Base-by-base conservation (phyloP, 208 protist genomes). In the Herpetomonas samuelpessoai region DNA sequence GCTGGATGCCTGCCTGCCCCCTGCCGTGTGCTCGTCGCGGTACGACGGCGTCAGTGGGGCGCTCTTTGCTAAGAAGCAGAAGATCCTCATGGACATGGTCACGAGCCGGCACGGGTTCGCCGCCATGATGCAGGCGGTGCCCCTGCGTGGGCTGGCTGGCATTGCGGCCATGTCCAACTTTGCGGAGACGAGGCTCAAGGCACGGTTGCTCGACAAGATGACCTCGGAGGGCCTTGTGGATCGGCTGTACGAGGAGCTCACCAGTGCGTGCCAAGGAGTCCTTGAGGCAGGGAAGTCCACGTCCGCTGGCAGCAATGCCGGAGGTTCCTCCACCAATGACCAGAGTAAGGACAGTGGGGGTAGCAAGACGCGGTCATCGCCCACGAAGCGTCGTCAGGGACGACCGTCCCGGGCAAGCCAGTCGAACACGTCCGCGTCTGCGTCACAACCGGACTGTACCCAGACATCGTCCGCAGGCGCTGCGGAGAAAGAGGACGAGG, bases 1-100 rank as follows among this genome's bases (percentile, higher is more conserved):
- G 16, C 71, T 96, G n/a, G 90, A 96, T 63, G 83, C 68, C n/a
- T 86, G 83, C 6, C 74, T 96, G 6, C 90, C 90, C 10, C 90
- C 90, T 2, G 73, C 90, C 12, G 90, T 96, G 35, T 96, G 90
- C 67, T 96, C 90, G 38, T 54, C 76, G 1, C 83, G 83, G 51
- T 96, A 92, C 68, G 90, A 93, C 53, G 90, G 84, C 48, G 65
- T 96, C 9, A 30, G 61, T 18, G 67, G 54, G 30, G 64, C 74
- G 3, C 57, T 93, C 25, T 55, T 60, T n/a, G 74, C 86, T 39
- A 83, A 84, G 57, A 95, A 95, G 71, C 67, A 79, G 25, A 50
- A 73, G n/a, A 64, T 95, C 18, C 60, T 87, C 19, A 41, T 57
- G 24, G 84, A 95, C 41, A 69, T 95, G 19, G 64, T 86, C 25